A percentile compares a stretch with the other conserved stretches of the same genome.
Conservation (phyloP, 805 yeast genomes). For the Kodamaea kaohsiungensis region DNA sequence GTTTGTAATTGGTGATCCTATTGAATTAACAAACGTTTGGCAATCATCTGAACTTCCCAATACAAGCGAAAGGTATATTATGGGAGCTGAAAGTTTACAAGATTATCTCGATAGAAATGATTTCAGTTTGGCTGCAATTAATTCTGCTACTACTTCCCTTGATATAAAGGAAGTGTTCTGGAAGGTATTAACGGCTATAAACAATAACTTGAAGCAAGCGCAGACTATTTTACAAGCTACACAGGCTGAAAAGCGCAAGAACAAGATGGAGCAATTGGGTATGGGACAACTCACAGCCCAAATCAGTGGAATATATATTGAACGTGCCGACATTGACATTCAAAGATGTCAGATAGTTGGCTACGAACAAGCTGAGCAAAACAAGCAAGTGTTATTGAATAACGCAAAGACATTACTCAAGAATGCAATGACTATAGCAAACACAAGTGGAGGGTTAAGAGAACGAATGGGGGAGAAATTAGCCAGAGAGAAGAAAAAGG, state of each 20-base stretch:
- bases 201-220: slow-evolving; percentile 37
- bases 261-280: slow-evolving; percentile 21
- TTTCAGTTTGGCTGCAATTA: slow-evolving; percentile 9
- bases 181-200: slow-evolving; percentile 41
- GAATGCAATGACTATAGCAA: slow-evolving; percentile 47
- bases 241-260: slow-evolving; percentile 13
- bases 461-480: slow-evolving; percentile 48
- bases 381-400: slow-evolving; percentile 29
- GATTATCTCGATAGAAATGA: slow-evolving; percentile 41
- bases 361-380: slow-evolving; percentile 20
- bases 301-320: slow-evolving; percentile 45
- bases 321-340: slow-evolving; percentile 53
- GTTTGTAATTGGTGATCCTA: slow-evolving; percentile 26
- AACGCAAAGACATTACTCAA: slow-evolving; percentile 47
- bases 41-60: slow-evolving; percentile 21
- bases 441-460: slow-evolving; percentile 51
- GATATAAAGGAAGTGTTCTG: slow-evolving; percentile 25
- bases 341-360: slow-evolving; percentile 44
- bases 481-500: slow-evolving; percentile 40
- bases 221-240: slow-evolving; percentile 26
- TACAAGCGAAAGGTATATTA: slow-evolving; percentile 38
- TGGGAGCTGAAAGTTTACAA: slow-evolving; percentile 46
- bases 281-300: slow-evolving; percentile 36
- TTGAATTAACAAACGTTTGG: slow-evolving; percentile 37
- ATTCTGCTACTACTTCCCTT: no score